Base-by-base conservation (phyloP, 169 alveolate species). In the Cryptosporidium viatorum region DNA sequence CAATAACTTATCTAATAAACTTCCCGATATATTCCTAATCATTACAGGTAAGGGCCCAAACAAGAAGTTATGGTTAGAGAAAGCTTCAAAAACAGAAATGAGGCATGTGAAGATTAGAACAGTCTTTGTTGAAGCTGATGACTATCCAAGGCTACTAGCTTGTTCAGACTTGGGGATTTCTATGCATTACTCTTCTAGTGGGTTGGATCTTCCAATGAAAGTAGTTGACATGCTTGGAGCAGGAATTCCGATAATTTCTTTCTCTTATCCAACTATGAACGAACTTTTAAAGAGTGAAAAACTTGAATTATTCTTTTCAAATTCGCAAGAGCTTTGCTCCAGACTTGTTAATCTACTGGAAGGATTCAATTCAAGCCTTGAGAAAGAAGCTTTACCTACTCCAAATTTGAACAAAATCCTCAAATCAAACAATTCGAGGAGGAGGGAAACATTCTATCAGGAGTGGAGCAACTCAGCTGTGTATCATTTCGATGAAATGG, bases 201-300 rank as follows among this genome's bases (percentile, higher is more conserved):
- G 98, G n/a, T 68, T 95, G 31, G 98, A 97, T 89, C 91, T 96
- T 14, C 98, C 98, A 10, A 97, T 97, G 98, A 97, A 97, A 91
- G 97, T 96, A 18, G 98, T 96, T 0, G 98, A 96, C 89, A 96
- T 97, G 98, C 93, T 93, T 62, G 96, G 97, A 52, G 96, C 97
- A 45, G 94, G 96, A 37, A 84, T 96, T 12, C 98, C 98, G 35
- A 95, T 93, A 12, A 91, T 95, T 84, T 95, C 97, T 26, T 93
- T 23, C 91, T 37, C 67, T 39, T 94, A 86, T 55, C 92, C 86
- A 39, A 71, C 94, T 10, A 62, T 93, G 21, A 60, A 51, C 18
- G 96, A 93, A 37, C 75, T 80, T 37, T 73, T 80, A 41, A 59
- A 62, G 14, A 65, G 33, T 29, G 75, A 65, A 1, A 43, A 62